Conservation (phyloP, 2,329 filamentous ascomycete species). For the Aspergillus calidoustus region DNA sequence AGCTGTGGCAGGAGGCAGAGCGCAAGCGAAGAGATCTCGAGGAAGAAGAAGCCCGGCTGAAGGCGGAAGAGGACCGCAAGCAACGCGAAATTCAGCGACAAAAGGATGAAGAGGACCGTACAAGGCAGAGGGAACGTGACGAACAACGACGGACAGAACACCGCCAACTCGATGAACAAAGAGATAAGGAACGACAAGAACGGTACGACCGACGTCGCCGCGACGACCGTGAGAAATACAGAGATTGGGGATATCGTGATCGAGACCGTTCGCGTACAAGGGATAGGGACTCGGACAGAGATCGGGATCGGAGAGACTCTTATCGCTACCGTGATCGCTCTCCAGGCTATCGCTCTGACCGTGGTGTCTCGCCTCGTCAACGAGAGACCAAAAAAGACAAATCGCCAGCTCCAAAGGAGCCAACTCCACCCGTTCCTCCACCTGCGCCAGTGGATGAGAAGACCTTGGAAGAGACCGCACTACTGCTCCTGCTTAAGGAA, state of each 20-base stretch:
- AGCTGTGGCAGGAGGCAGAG: slow-evolving; percentile 53
- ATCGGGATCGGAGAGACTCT: slow-evolving; percentile 28
- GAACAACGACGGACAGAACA: slow-evolving; percentile 56
- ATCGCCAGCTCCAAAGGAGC: slow-evolving; percentile 39
- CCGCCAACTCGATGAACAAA: slow-evolving; percentile 57
- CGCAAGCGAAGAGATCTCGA: slow-evolving; percentile 58
- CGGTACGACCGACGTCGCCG: slow-evolving; percentile 49
- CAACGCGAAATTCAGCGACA: slow-evolving; percentile 50
- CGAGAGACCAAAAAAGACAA: slow-evolving; percentile 39
- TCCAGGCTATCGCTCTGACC: slow-evolving; percentile 38
- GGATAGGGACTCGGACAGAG: slow-evolving; percentile 33
- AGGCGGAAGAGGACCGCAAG: slow-evolving; percentile 48
- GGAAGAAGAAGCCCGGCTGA: slow-evolving; percentile 45
- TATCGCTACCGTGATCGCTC: slow-evolving; percentile 39
- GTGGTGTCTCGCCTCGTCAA: slow-evolving; percentile 33
- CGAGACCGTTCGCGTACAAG: slow-evolving; percentile 42
- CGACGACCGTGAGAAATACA: slow-evolving; percentile 52
- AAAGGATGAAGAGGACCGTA: slow-evolving; percentile 51
- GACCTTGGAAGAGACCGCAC: slow-evolving; percentile 59
- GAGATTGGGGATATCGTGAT: slow-evolving; percentile 43
- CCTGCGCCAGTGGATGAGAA: slow-evolving; percentile 54
- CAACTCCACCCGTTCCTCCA: slow-evolving; percentile 33
- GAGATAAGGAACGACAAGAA: slow-evolving; percentile 56
- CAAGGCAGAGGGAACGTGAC: slow-evolving; percentile 56
- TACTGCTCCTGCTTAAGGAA: slow-evolving; percentile 59